A percentile compares a stretch with the other conserved stretches of the same genome.
These are phyloP conservation scores for Penicillium samsonianum DNA, from an alignment of 495 filamentous ascomycete species.

Conservation along the genomic window DNA sequence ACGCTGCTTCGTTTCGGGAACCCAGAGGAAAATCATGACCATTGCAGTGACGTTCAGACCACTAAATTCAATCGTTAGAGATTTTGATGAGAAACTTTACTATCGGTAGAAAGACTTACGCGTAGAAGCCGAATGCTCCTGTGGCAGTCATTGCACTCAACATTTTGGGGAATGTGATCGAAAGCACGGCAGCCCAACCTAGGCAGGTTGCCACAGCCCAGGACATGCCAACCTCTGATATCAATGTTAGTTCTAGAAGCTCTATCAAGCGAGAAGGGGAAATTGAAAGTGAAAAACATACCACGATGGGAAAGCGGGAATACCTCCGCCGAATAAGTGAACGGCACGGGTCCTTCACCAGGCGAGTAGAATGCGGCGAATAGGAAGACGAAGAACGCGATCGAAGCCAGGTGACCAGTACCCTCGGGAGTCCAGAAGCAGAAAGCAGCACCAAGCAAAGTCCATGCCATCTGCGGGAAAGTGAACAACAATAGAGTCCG, in stretches of 20 bases:
- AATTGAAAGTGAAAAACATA: conserved; percentile 17
- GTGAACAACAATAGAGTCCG: conserved; percentile 78
- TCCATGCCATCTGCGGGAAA: conserved; percentile 85
- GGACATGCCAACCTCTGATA: conserved; percentile 67
- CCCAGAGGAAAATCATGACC: conserved; percentile 69
- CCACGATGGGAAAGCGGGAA: conserved; percentile 74
- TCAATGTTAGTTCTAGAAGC: conserved; percentile 12
- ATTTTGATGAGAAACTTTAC: background rate
- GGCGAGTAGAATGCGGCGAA: conserved; percentile 70
- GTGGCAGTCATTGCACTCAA: conserved; percentile 56
- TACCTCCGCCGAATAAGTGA: conserved; percentile 76
- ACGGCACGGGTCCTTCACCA: conserved; percentile 71
- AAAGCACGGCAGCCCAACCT: conserved; percentile 72
- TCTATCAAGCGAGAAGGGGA: conserved; percentile 7
- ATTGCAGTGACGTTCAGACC: conserved; percentile 69
- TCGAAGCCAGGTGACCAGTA: conserved; percentile 56
- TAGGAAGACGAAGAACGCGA: conserved; percentile 67
- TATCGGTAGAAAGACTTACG: conserved; percentile 30
- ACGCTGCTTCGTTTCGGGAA: conserved; percentile 78
- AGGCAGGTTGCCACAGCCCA: conserved; percentile 73
- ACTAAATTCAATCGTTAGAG: conserved; percentile 41
- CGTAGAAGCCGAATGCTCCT: conserved; percentile 54
- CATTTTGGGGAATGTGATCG: conserved; percentile 70
- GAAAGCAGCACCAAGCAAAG: conserved; percentile 70
- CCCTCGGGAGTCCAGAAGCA: conserved; percentile 64